Conservation (phyloP, 805 yeast species). For the Zygosaccharomyces siamensis region DNA sequence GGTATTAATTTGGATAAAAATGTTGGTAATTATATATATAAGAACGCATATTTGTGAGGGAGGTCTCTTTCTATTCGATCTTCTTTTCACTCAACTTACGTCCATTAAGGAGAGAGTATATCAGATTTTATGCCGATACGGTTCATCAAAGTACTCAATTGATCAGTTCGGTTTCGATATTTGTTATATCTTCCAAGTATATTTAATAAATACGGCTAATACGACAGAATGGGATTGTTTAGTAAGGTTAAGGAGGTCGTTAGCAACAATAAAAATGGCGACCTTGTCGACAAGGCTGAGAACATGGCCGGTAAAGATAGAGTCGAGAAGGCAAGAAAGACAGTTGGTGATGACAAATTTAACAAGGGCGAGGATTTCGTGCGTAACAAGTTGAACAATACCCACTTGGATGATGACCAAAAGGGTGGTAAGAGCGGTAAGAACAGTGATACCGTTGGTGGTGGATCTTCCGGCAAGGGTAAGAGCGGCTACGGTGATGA, state of each 20-base stretch:
- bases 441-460: neutral
- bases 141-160: neutral
- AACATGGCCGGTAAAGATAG: constrained; percentile 31
- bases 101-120: neutral
- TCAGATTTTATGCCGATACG: neutral
- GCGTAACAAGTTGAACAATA: constrained; percentile 29
- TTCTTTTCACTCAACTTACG: no score
- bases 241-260: constrained; percentile 40
- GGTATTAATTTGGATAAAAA: neutral
- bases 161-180: neutral
- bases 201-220: neutral
- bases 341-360: constrained; percentile 34
- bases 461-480: constrained; percentile 24
- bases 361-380: constrained; percentile 29
- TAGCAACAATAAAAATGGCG: constrained; percentile 14
- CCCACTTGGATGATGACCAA: constrained; percentile 24
- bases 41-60: neutral
- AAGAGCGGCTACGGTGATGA: constrained; percentile 13
- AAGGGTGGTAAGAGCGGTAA: constrained; percentile 18
- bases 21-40: neutral
- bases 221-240: constrained; percentile 40
- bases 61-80: neutral
- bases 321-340: constrained; percentile 25
- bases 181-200: neutral
- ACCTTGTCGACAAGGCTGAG: constrained; percentile 32